Evolutionary conservation across 805 yeast species (phyloP), one percentile per base, ranked within the genome.

Genomic region (Yarrowia sp.): DNA sequence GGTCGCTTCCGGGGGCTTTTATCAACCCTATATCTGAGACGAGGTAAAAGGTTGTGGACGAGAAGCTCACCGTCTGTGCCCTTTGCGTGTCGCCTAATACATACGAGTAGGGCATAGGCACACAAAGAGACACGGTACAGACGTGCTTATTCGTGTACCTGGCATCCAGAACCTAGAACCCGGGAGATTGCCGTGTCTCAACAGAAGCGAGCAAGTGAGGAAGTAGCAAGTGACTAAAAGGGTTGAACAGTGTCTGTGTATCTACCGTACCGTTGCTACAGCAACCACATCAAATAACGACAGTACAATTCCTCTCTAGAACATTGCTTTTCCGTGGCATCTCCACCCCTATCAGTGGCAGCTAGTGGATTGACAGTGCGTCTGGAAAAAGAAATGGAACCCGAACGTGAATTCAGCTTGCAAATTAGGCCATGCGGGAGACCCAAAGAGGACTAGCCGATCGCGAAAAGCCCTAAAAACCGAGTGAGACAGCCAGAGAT

Each of bases 181-280:
- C 58, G 58, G 58, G 58, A 53, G 58, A 53, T 53, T 53, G 58
- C 43, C 58, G 58, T 53, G 58, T 53, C 58, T 53, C 22, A 38
- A 26, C n/a, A 26, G 19, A 10, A 26, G 32, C 7, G 32, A 26
- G 32, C 32, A 5, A 26, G 32, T 26, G 32, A 26, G 32, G 7
- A 5, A 26, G 32, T 26, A 26, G 32, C 32, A 26, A 5, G 4
- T 26, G 32, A 26, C 32, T n/a, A n/a, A n/a, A n/a, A n/a, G n/a
- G n/a, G n/a, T n/a, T n/a, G n/a, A n/a, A n/a, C n/a, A n/a, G n/a
- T n/a, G n/a, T n/a, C n/a, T n/a, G n/a, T n/a, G n/a, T n/a, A 19
- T 19, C 19, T 19, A 19, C 19, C 19, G 19, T 19, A 19, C 19
- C 19, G 19, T 19, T 19, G 19, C 19, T 19, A 19, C 19, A 19